These are phyloP conservation scores for Mycosphaerelloides madeirae DNA, from an alignment of 2,329 filamentous ascomycete species.

Conservation along the genomic window DNA sequence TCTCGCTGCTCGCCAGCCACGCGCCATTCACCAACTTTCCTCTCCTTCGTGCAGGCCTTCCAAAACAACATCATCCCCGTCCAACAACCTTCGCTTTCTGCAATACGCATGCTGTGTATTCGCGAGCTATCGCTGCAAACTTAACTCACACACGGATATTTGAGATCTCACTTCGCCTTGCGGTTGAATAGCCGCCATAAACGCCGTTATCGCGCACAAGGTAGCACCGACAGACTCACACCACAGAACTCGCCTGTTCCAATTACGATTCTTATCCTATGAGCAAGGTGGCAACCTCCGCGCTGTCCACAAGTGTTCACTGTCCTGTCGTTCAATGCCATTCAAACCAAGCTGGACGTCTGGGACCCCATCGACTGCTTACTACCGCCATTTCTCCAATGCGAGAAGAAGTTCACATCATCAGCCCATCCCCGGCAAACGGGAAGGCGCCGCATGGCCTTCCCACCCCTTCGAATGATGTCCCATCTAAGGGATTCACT, in stretches of 20 bases:
- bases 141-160: no score
- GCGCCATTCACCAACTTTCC: no score
- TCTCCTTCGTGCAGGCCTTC: no score
- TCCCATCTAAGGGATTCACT: conserved; percentile 25
- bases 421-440: conserved; percentile 15
- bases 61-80: no score
- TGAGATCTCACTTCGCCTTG: background rate
- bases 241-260: no score
- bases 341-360: conserved; percentile 6
- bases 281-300: no score
- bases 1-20: no score
- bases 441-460: conserved; percentile 13
- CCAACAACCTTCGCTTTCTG: no score
- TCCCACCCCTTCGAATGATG: conserved; percentile 17
- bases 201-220: conserved; percentile 2
- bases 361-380: conserved; percentile 13
- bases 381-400: conserved; percentile 17
- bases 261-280: no score
- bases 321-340: conserved; percentile 7
- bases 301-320: background rate
- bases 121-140: no score
- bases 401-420: conserved; percentile 18
- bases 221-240: background rate
- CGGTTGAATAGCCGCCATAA: conserved; percentile 3
- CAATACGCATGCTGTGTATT: no score